Base-by-base conservation (phyloP, 2,329 filamentous ascomycete species). In the Colletotrichum lini region DNA sequence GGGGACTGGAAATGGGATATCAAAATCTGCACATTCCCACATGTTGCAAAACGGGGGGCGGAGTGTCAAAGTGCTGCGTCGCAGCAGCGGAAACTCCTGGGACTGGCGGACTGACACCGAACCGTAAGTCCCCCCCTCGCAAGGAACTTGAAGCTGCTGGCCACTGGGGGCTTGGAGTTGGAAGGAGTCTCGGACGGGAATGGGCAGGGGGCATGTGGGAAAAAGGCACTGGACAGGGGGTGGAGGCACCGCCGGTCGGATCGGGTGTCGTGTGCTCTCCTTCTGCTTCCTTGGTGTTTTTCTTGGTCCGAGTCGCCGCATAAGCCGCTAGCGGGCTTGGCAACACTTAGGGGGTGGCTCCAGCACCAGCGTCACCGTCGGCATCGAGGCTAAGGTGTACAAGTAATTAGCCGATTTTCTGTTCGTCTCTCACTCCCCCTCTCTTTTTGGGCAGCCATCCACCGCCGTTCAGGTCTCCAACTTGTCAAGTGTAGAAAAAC, bases 241-340 rank as follows among this genome's bases (percentile, higher is more conserved):
- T 38, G 35, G n/a, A 30, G 44, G 63, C 16, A 23, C 40, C 42
- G 21, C 6, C n/a, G 16, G 21, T 44, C n/a, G 47, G 18, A 21
- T 18, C 18, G 16, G 35, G 50, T 61, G 67, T 70, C 64, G 68
- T 67, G 68, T 71, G 68, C 68, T 67, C 67, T 57, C 42, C 63
- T 70, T 56, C 62, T 57, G 35, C 18, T 64, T 70, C 56, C 67
- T 67, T 60, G 67, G 54, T 70, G 61, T 54, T 56, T 38, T 67
- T 38, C 53, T 67, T 53, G 63, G 30, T 49, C 58, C 58, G 26
- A 9, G 47, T 59, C 58, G 58, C 69, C 30, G 59, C 69, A 68
- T 68, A 68, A 63, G 65, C 65, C 68, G 68, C 68, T 68, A 71
- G 52, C 40, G 65, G 69, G 18, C 68, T 71, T 68, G 68, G 68